Base-by-base conservation (phyloP, 2,329 filamentous ascomycete species). In the Nothopassalora personata region DNA sequence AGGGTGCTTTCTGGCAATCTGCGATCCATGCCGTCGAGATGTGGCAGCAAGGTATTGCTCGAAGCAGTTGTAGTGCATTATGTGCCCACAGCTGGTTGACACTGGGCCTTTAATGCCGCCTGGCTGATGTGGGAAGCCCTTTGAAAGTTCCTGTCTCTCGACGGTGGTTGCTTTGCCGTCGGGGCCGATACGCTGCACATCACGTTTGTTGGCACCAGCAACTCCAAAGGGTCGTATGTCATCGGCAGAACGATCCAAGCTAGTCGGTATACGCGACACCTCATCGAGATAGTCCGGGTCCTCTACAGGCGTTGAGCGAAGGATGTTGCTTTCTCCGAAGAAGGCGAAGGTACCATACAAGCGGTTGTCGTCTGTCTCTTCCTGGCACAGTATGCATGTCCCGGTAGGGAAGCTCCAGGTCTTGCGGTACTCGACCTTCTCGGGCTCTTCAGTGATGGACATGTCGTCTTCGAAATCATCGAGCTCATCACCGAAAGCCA, bases 61-160 rank as follows among this genome's bases (percentile, higher is more conserved):
- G 71, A 99, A 99, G 75, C 94, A 99, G 66, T 84, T 86, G 72
- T 90, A 97, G 73, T 99, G 94, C 94, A 99, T 99, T 70, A 99
- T 95, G 73, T 99, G 94, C 2, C 94, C 94, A 74, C 94, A 99
- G 9, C 93, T 91, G 36, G 89, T 90, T 10, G 92, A 90, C 1
- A 97, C 88, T 0, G 93, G 89, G 0, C 92, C 94, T 18, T 83
- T 80, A 34, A 85, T 85, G 10, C 60, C 57, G 28, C 66, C 59
- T 45, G 85, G 80, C 9, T 82, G 79, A 6, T 86, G 80, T 2
- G 90, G 88, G 70, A 96, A 99, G 0, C 94, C 94, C 74, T 92
- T 95, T 33, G 93, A 92, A 51, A 99, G 83, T 5, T 86, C 86
- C 74, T 96, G 89, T 52, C 89, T 85, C 72, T 95, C 91, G 4